Evolutionary conservation across 148 eudicot species (phyloP), one percentile per base, ranked within the genome.

Genomic region (Camellia sinensis): DNA sequence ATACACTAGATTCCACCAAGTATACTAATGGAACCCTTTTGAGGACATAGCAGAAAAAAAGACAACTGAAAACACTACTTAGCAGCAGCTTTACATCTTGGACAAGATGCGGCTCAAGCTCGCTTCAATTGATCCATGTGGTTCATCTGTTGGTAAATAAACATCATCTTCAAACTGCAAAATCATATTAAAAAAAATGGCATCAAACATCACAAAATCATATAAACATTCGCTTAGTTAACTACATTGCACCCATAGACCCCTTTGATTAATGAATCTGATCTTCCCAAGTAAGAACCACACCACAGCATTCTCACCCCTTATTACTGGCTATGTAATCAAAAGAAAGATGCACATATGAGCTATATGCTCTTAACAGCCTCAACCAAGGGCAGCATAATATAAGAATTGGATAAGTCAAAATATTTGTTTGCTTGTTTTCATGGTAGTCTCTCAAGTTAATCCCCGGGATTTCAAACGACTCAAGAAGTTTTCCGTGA

Each of bases 101-200:
- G 97, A 91, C 57, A 77, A 81, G 64, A 84, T 73, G 53, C 97
- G 97, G 81, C 91, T 95, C 84, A 92, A 82, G 79, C 89, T 92
- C 4, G 98, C 98, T 89, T 95, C 90, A 43, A 95, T 92, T 3
- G 98, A 80, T 84, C 98, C 97, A 56, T 95, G 98, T 0, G 98
- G 97, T 83, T 95, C 98, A 85, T 91, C 95, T 7, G 94, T 95
- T 45, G 98, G 98, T 44, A 91, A 83, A 86, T 79, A 95, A 7
- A 95, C 94, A 82, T 95, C 97, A 67, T 95, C 92, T 46, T 89
- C 91, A 80, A 95, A 95, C 98, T 95, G 90, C 84, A 87, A 78
- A 67, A 45, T 40, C 8, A 45, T 40, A 14, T 67, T 0, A 2
- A 67, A 43, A 19, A n/a, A 15, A 43, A 17, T 15, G 50, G 1